Conservation (phyloP, 768 basidiomycete genomes). For the Trametes villosa region DNA sequence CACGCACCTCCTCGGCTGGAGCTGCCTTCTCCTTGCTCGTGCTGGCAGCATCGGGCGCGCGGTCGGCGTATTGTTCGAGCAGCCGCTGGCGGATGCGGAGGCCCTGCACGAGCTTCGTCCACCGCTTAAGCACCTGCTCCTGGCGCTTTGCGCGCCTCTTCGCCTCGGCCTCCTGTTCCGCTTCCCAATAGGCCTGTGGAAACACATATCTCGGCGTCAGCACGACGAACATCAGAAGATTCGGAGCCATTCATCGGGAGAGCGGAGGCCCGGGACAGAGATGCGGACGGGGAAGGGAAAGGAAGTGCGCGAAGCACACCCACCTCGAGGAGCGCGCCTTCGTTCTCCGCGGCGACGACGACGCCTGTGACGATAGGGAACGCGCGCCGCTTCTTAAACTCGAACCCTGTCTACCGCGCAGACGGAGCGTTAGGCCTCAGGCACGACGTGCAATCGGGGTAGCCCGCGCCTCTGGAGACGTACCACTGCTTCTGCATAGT, state of each 20-base stretch:
- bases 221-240: background rate
- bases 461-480: conserved; percentile 34
- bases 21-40: background rate
- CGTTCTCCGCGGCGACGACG: conserved; percentile 84
- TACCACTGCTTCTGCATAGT: conserved; percentile 95
- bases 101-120: conserved; percentile 87
- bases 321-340: conserved; percentile 76
- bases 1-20: background rate
- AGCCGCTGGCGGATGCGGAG: conserved; percentile 84
- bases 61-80: conserved; percentile 70
- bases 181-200: conserved; percentile 81
- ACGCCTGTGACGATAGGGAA: conserved; percentile 85
- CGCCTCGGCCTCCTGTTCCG: conserved; percentile 76
- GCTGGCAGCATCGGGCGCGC: background rate
- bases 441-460: conserved; percentile 13
- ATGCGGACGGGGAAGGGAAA: background rate
- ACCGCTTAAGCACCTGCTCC: conserved; percentile 83
- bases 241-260: background rate
- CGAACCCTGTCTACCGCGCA: conserved; percentile 80
- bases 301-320: conserved; percentile 18
- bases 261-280: background rate
- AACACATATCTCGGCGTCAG: background rate
- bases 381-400: conserved; percentile 92
- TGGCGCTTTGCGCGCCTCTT: conserved; percentile 75
- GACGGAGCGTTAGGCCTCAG: conserved; percentile 12